Conservation (phyloP, 2,329 filamentous ascomycete genomes). For the Aureobasidium sp. region DNA sequence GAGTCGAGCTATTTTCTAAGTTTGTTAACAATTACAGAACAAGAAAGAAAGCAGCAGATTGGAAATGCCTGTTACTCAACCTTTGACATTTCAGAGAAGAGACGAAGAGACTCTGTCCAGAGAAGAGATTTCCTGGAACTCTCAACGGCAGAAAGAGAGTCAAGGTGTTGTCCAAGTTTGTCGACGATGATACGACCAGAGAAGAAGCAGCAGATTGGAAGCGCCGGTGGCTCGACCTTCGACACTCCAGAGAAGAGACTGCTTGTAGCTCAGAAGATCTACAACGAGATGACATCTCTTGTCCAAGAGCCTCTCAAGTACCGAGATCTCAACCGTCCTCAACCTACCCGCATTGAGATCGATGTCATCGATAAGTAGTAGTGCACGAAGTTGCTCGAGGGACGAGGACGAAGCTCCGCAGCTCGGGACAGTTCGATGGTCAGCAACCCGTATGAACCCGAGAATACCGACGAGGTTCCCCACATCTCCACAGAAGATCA, state of each 20-base stretch:
- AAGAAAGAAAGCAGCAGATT: too few relatives aligned
- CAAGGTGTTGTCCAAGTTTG: not conserved
- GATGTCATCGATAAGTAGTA: too few relatives aligned
- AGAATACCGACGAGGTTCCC: not conserved
- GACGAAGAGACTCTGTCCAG: not conserved
- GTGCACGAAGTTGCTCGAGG: not conserved
- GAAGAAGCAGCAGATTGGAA: not conserved
- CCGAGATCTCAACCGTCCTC: too few relatives aligned
- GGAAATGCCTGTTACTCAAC: not conserved
- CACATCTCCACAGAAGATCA: conserved; percentile 8
- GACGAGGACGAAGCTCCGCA: not conserved
- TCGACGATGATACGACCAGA: not conserved
- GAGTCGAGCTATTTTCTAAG: too few relatives aligned
- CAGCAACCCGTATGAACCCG: conserved; percentile 9
- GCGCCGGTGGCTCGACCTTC: not conserved
- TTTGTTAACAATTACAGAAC: not conserved
- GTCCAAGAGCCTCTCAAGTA: too few relatives aligned
- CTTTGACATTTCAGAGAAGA: not conserved
- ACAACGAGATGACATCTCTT: not conserved
- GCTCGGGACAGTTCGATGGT: not conserved
- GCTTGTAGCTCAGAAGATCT: not conserved
- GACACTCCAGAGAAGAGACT: not conserved
- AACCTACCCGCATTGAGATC: too few relatives aligned
- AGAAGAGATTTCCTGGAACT: too few relatives aligned
- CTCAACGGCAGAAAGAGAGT: too few relatives aligned